Conservation (phyloP, 2,329 filamentous ascomycete genomes). For the Graphiopsis chlorocephala region DNA sequence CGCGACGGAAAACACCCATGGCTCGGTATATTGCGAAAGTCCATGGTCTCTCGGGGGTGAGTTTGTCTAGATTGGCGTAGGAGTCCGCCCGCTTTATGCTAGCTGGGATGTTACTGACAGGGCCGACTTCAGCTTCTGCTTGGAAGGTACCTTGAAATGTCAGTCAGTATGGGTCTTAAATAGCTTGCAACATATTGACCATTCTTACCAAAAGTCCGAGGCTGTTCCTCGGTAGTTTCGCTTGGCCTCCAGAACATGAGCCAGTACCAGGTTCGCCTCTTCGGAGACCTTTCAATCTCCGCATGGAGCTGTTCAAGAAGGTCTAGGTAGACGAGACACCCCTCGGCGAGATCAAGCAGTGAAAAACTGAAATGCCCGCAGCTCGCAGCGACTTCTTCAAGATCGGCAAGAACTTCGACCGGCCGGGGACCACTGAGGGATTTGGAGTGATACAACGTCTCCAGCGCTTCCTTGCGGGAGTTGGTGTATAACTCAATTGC, state of each 20-base stretch:
- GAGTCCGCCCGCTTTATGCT: conserved; percentile 30
- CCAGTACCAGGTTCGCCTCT: conserved; percentile 76
- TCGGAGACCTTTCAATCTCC: conserved; percentile 60
- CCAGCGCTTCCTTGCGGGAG: conserved; percentile 72
- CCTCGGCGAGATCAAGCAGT: conserved; percentile 83
- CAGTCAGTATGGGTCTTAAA: conserved; percentile 21
- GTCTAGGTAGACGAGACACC: conserved; percentile 78
- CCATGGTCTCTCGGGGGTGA: conserved; percentile 24
- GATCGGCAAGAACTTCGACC: conserved; percentile 75
- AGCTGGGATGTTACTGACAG: conserved; percentile 25
- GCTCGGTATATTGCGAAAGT: conserved; percentile 54
- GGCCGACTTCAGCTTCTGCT: conserved; percentile 5
- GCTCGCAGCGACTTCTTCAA: conserved; percentile 95
- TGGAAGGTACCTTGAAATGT: conserved; percentile 3
- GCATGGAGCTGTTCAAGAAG: conserved; percentile 80
- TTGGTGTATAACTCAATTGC: conserved; percentile 77
- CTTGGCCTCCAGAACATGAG: conserved; percentile 67
- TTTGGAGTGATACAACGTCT: conserved; percentile 72
- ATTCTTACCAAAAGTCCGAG: conserved; percentile 2
- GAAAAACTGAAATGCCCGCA: conserved; percentile 96
- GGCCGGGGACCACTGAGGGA: conserved; percentile 38
- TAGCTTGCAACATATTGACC: neutral
- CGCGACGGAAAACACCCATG: conserved; percentile 57
- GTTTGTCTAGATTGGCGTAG: conserved; percentile 27
- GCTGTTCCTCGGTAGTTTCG: neutral